Evolutionary conservation across 352 stramenopile species (phyloP).

Genomic region (Pythium scleroteichum): DNA sequence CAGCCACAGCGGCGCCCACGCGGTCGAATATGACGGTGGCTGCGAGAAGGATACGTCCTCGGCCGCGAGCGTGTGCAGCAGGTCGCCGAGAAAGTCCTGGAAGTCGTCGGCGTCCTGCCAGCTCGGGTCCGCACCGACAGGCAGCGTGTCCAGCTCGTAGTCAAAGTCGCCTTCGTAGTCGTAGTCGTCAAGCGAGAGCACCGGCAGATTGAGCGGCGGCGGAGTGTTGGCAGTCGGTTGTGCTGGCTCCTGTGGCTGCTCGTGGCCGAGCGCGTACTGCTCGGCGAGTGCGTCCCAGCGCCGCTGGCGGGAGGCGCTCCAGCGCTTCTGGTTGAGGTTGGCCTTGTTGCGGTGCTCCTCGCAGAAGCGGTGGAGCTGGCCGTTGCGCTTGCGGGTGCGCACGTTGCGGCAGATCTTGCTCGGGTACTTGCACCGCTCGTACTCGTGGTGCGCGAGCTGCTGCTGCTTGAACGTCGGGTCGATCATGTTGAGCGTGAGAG

Average conservation of each 20-base stretch:
- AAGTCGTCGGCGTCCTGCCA: constrained; percentile 12
- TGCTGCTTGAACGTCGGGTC: too few species aligned
- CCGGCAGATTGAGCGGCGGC: not conserved
- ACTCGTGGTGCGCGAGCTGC: not conserved
- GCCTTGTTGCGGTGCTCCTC: constrained; percentile 18
- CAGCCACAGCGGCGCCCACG: not conserved
- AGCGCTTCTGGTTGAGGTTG: constrained; percentile 25
- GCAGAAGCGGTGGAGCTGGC: constrained; percentile 25
- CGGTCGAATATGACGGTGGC: not conserved
- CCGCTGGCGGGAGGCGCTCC: constrained; percentile 3
- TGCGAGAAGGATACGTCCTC: not conserved
- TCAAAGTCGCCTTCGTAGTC: not conserved
- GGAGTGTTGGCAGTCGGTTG: not conserved
- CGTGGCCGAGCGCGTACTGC: not conserved
- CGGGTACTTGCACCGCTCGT: constrained; percentile 25
- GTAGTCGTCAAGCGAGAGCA: constrained; percentile 9
- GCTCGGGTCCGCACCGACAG: not conserved
- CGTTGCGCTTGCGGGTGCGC: constrained; percentile 14
- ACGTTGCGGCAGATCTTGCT: constrained; percentile 22
- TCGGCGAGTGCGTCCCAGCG: constrained; percentile 11
- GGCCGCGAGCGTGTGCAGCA: constrained; percentile 3
- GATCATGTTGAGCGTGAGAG: too few species aligned
- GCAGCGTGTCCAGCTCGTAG: not conserved
- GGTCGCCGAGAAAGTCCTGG: constrained; percentile 8
- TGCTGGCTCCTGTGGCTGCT: not conserved